Evolutionary conservation across 495 filamentous ascomycete genomes (phyloP), one percentile per base, ranked within the genome.

Genomic region (Penicilliopsis zonata): DNA sequence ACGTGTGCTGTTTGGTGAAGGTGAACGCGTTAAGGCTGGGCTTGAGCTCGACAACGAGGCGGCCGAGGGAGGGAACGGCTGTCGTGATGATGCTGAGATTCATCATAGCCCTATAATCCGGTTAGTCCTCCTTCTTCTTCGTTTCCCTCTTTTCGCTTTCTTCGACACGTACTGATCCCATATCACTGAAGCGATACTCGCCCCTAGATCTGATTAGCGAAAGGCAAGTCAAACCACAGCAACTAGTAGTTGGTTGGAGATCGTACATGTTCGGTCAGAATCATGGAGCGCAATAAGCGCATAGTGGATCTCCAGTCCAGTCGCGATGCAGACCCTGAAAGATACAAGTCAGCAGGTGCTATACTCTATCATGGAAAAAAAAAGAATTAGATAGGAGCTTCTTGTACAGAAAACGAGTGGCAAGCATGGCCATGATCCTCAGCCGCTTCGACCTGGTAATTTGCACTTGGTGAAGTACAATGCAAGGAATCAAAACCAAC

Each of bases 31-130:
- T 33, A 34, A 46, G 18, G 28, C 30, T 33, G 30, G 43, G 46
- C 31, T 53, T 46, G 8, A 53, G 38, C n/a, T 53, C 49, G 25
- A 50, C 37, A 3, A 49, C 42, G n/a, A 53, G 43, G 18, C 49
- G 43, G 13, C 49, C 49, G 14, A 53, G 36, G 16, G 49, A 50
- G 14, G 49, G 49, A 17, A 53, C 33, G n/a, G 49, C 36, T 2
- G 49, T 50, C 18, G 43, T 37, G 17, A 53, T 44, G 16, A 53
- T 45, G 27, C 46, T 50, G 3, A 53, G 26, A 28, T 53, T 53
- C 44, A 53, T 43, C 34, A 47, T 42, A 12, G 38, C 33, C 30
- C 42, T 47, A 18, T n/a, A n/a, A 2, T 26, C 9, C 6, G 13
- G 19, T 36, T 36, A 36, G 33, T 7, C 1, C 14, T 20, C 17